A percentile compares a stretch with the other conserved stretches of the same genome.
Conservation (phyloP, 2,329 filamentous ascomycete species). For the Colletotrichum sp. region DNA sequence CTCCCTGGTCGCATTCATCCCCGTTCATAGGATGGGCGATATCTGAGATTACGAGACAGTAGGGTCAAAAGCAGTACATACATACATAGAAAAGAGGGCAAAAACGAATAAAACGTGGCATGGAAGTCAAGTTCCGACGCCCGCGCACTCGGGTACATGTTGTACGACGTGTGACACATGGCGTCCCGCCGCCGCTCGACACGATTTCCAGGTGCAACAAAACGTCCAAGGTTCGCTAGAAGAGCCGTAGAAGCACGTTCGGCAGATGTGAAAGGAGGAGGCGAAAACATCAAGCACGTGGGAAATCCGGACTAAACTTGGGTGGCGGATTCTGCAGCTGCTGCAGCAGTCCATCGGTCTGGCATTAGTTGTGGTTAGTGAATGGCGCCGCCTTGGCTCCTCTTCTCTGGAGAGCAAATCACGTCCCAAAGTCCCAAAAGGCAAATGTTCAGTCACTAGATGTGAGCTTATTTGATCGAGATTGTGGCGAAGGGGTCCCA, state of each 20-base stretch:
- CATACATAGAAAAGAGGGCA: not conserved
- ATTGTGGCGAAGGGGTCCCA: not conserved
- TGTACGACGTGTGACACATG: not conserved
- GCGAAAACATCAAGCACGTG: not conserved
- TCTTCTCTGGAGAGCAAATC: not conserved
- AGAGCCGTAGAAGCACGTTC: slow-evolving; percentile 7
- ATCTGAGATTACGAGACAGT: not conserved
- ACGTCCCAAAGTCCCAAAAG: not conserved
- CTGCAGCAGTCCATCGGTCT: not conserved
- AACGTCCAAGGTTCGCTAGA: not conserved
- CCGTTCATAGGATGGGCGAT: not conserved
- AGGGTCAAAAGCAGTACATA: not conserved
- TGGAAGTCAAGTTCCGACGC: not conserved
- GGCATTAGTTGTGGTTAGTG: not conserved
- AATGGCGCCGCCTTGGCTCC: not conserved
- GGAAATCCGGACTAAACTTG: not conserved
- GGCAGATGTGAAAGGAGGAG: not conserved
- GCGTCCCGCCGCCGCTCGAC: not conserved
- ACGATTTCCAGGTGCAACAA: not conserved
- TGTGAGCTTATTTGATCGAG: not conserved
- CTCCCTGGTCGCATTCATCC: not conserved
- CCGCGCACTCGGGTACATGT: not conserved
- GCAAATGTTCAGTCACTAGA: not conserved
- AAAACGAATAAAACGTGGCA: not conserved
- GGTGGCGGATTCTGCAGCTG: not conserved